Evolutionary conservation across 2,329 filamentous ascomycete genomes (phyloP).

Genomic region (Penicillium paneum): DNA sequence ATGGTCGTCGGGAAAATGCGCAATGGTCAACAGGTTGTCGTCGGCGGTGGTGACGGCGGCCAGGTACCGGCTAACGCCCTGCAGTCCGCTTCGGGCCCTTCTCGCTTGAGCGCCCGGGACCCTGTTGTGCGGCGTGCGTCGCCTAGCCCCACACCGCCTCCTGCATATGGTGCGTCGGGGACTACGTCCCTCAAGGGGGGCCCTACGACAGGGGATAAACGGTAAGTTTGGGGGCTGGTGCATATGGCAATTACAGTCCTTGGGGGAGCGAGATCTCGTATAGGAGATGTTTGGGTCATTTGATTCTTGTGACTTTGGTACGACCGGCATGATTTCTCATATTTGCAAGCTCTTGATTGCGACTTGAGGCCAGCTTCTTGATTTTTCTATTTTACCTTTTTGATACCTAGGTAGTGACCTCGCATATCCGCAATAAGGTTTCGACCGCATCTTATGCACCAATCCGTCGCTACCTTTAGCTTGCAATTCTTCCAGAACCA

Average conservation of each 20-base stretch:
- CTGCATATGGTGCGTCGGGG: conserved; percentile 39
- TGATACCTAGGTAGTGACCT: conserved; percentile 1
- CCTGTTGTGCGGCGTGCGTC: conserved; percentile 30
- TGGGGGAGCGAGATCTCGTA: neutral
- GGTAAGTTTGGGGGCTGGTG: conserved; percentile 17
- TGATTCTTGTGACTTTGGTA: neutral
- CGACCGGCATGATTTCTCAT: neutral
- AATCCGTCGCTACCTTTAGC: neutral
- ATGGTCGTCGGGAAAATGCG: conserved; percentile 63
- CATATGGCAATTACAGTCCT: neutral
- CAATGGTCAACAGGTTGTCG: conserved; percentile 48
- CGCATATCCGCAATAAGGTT: neutral
- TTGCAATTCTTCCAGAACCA: neutral
- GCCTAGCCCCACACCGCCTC: conserved; percentile 39
- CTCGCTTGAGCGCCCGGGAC: conserved; percentile 17
- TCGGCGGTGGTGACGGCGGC: conserved; percentile 48
- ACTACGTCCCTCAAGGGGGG: conserved; percentile 35
- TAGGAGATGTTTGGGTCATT: neutral
- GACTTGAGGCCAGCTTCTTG: neutral
- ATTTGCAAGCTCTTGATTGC: neutral
- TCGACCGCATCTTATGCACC: neutral
- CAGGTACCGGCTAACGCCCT: conserved; percentile 25
- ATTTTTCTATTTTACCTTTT: neutral
- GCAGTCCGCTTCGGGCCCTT: conserved; percentile 11
- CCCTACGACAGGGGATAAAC: conserved; percentile 33